Conservation (phyloP, 2,329 filamentous ascomycete species). For the Pseudogymnoascus sp. region DNA sequence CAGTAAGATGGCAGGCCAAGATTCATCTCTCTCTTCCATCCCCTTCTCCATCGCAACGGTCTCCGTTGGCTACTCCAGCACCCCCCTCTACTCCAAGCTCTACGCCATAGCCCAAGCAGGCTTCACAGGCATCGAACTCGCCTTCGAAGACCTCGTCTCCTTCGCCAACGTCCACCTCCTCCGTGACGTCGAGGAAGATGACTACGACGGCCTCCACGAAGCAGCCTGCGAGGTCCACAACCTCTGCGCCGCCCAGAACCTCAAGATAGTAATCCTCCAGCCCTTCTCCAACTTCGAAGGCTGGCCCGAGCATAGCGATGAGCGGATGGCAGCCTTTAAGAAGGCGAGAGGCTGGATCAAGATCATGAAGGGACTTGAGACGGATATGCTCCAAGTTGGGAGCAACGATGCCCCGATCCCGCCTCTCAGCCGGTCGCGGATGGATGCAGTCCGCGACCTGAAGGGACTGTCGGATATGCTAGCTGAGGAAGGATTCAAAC, state of each 20-base stretch:
- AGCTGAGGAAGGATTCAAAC: slow-evolving; percentile 44
- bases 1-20: not conserved
- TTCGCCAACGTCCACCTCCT: slow-evolving; percentile 49
- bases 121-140: slow-evolving; percentile 64
- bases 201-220: slow-evolving; percentile 50
- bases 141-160: slow-evolving; percentile 62
- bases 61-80: slow-evolving; percentile 43
- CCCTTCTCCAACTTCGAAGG: slow-evolving; percentile 73
- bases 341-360: slow-evolving; percentile 59
- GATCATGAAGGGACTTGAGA: slow-evolving; percentile 63
- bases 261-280: slow-evolving; percentile 64
- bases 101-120: slow-evolving; percentile 55
- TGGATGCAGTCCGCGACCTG: slow-evolving; percentile 30
- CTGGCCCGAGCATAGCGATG: slow-evolving; percentile 51
- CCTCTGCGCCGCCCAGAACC: slow-evolving; percentile 43
- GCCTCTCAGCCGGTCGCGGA: not conserved
- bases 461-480: slow-evolving; percentile 56
- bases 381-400: slow-evolving; percentile 60
- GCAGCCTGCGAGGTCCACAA: slow-evolving; percentile 47
- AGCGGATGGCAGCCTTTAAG: slow-evolving; percentile 54
- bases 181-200: slow-evolving; percentile 44
- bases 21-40: slow-evolving; percentile 23
- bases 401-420: not conserved
- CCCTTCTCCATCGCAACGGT: slow-evolving; percentile 48
- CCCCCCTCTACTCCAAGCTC: slow-evolving; percentile 50